These are phyloP conservation scores for Malassezia sp. DNA, from an alignment of 1,284 basidiomycete genomes.

Conservation along the genomic window DNA sequence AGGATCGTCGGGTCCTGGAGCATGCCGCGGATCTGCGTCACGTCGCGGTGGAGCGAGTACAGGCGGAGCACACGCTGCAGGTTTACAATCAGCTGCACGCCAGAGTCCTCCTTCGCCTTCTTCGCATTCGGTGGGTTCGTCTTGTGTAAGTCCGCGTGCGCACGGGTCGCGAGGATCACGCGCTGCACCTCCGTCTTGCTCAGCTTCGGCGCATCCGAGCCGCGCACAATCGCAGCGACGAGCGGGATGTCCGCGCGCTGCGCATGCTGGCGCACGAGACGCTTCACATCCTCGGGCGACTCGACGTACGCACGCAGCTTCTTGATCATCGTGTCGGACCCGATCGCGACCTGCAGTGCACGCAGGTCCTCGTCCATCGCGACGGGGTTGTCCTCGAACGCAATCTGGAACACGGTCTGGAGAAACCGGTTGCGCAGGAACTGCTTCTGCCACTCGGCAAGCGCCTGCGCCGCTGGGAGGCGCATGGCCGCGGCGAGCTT, in stretches of 20 bases:
- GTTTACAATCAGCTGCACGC: conserved; percentile 30
- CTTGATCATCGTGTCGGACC: conserved; percentile 32
- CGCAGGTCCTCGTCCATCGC: conserved; percentile 33
- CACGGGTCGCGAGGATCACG: conserved; percentile 32
- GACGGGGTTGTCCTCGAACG: conserved; percentile 36
- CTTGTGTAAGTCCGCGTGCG: conserved; percentile 32
- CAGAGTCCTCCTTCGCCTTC: conserved; percentile 30
- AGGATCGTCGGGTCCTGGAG: conserved; percentile 32
- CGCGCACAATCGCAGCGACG: conserved; percentile 40
- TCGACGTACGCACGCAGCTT: conserved; percentile 39
- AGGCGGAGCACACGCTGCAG: conserved; percentile 35
- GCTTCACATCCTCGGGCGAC: conserved; percentile 35
- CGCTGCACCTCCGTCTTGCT: conserved; percentile 37
- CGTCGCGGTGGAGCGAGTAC: conserved; percentile 36
- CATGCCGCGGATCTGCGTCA: conserved; percentile 37
- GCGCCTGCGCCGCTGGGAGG: conserved; percentile 29
- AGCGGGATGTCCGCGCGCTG: conserved; percentile 34
- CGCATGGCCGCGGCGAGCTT: conserved; percentile 36
- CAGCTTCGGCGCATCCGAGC: conserved; percentile 38
- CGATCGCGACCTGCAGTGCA: conserved; percentile 26
- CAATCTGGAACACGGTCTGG: conserved; percentile 29
- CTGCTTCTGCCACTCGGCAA: conserved; percentile 31
- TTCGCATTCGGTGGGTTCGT: conserved; percentile 24
- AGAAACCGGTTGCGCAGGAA: conserved; percentile 31
- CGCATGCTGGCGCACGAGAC: conserved; percentile 38